phyloP scores from a whole-genome alignment of 306 rosid genomes.

The Dryas drummondii region DNA sequence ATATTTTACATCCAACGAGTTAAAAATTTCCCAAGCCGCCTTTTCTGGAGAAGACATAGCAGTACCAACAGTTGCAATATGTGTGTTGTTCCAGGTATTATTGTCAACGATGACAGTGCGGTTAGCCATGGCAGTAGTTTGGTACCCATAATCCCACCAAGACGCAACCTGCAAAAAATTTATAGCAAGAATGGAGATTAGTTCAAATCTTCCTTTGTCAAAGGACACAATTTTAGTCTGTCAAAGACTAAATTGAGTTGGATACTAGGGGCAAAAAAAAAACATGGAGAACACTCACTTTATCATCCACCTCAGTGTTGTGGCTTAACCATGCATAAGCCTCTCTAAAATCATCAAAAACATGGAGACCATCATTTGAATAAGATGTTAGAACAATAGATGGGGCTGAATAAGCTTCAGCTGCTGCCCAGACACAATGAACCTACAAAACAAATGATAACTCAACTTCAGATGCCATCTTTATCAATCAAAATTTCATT shows the following conservation, averaged over 20 bases:
- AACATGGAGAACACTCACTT: constrained; percentile 54
- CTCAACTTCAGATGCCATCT: constrained; percentile 6
- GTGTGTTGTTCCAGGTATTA: constrained; percentile 99
- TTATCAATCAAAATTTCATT: neutral
- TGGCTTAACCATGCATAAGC: constrained; percentile 99
- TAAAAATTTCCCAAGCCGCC: constrained; percentile 98
- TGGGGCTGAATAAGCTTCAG: constrained; percentile 99
- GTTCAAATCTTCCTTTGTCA: neutral
- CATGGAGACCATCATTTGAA: constrained; percentile 88
- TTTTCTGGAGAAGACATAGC: constrained; percentile 99
- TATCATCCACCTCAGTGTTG: constrained; percentile 96
- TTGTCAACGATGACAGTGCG: constrained; percentile 99
- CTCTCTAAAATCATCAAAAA: constrained; percentile 98
- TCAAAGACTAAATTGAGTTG: neutral
- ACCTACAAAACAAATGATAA: constrained; percentile 50
- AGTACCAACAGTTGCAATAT: constrained; percentile 98
- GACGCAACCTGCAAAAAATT: constrained; percentile 81
- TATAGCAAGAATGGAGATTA: constrained; percentile 21
- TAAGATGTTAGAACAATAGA: constrained; percentile 93
- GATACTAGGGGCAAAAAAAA: neutral
- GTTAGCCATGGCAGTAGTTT: constrained; percentile 99
- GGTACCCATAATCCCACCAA: constrained; percentile 99
- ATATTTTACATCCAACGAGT: constrained; percentile 95
- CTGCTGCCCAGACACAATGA: constrained; percentile 99
- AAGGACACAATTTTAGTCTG: neutral